A percentile compares a stretch with the other conserved stretches of the same genome.
These are phyloP conservation scores for Pleurotus salmoneostramineus DNA, from an alignment of 768 basidiomycete species.

Conservation along the genomic window DNA sequence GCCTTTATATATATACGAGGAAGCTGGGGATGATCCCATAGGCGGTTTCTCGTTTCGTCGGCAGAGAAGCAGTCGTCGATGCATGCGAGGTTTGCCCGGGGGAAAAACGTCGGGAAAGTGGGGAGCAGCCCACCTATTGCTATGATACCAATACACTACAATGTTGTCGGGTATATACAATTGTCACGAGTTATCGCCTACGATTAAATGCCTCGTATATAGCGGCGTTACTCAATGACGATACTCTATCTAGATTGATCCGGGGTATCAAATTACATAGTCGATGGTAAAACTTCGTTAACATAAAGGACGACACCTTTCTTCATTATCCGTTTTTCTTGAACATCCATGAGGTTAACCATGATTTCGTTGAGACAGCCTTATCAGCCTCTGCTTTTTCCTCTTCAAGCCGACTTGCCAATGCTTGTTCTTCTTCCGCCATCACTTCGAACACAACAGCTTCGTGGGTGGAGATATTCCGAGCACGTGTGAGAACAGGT, in stretches of 20 bases:
- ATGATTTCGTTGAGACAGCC: constrained; percentile 43
- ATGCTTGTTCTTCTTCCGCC: constrained; percentile 62
- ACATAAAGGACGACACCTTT: constrained; percentile 8
- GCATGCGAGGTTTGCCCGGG: constrained; percentile 19
- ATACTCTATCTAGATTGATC: constrained; percentile 28
- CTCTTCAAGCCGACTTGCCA: constrained; percentile 46
- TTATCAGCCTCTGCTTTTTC: constrained; percentile 51
- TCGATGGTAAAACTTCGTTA: constrained; percentile 22
- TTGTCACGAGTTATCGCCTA: constrained; percentile 17
- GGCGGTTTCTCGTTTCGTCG: constrained; percentile 20
- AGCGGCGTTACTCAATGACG: constrained; percentile 17
- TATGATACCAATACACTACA: constrained; percentile 9
- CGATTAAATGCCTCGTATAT: constrained; percentile 20
- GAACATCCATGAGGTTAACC: constrained; percentile 70
- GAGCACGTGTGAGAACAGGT: constrained; percentile 31
- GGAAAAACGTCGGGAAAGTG: constrained; percentile 35
- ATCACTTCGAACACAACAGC: constrained; percentile 68
- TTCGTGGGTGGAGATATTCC: constrained; percentile 52
- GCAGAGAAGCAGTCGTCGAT: constrained; percentile 19
- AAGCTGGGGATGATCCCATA: neutral
- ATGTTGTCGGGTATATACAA: constrained; percentile 15
- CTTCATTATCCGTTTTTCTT: constrained; percentile 27
- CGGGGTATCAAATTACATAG: constrained; percentile 31
- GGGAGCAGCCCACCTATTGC: constrained; percentile 17
- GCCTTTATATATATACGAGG: constrained; percentile 10